Base-by-base conservation (phyloP, 169 alveolate species). In the Plasmodium berghei region DNA sequence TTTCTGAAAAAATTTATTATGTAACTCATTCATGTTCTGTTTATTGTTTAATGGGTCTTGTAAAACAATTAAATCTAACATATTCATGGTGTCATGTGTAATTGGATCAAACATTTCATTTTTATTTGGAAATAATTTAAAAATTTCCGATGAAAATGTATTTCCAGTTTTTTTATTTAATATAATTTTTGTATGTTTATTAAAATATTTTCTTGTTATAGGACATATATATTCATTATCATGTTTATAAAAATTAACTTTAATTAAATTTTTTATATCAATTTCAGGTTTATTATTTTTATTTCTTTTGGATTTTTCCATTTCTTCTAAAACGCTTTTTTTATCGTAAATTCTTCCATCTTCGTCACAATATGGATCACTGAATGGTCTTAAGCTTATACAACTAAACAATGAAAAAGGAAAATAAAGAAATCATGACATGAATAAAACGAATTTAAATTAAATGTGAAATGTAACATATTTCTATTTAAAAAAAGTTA, bases 141-240 rank as follows among this genome's bases (percentile, higher is more conserved):
- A 71, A 34, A 87, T 93, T 87, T 95, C 97, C 56, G 88, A 86
- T 70, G 96, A 89, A 87, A 93, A 96, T 5, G 96, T 99, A 87
- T 97, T 91, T 3, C 99, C 99, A 22, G 97, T 93, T 55, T 93
- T 92, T 61, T 80, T 92, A 55, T 96, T 96, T 14, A 98, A 97
- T 22, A 97, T 97, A 40, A 97, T 96, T 74, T 96, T 97, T 24
- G 98, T 89, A 89, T 94, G 93, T 20, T 96, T 94, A 20, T 95
- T 96, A 90, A 97, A 97, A 63, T 92, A 95, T 88, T 96, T 97
- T 74, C 92, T 93, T 14, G 99, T 95, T 42, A 97, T 88, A 9
- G 99, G 99, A 90, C 99, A 97, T 91, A 96, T 98, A 69, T 93
- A 96, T 71, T 95, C 95, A 62, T 95, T 97, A 61, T 95, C 61